Conservation (phyloP, 2,329 filamentous ascomycete genomes). For the Fusarium denticulatum region DNA sequence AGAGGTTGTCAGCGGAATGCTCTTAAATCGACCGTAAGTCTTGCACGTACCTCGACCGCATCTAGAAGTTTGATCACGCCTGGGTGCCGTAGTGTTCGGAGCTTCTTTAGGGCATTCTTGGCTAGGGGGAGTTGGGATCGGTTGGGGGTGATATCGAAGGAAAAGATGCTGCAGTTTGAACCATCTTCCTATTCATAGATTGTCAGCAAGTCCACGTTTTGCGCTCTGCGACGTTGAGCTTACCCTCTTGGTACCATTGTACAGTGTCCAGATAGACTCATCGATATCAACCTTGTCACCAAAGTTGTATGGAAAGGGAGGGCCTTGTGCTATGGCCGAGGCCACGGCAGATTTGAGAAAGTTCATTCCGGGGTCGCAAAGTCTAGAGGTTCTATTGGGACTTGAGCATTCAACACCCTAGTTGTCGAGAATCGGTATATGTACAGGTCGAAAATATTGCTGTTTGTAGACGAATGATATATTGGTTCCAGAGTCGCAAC, state of each 20-base stretch:
- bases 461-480: conserved; percentile 20
- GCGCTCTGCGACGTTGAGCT: conserved; percentile 31
- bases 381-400: too few relatives aligned
- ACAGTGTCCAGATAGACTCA: conserved; percentile 94
- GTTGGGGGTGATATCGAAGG: conserved; percentile 87
- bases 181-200: conserved; percentile 77
- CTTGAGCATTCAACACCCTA: not conserved
- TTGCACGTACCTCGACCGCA: conserved; percentile 79
- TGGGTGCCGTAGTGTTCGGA: conserved; percentile 91
- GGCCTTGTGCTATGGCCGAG: conserved; percentile 94
- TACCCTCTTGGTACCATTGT: conserved; percentile 93
- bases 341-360: conserved; percentile 98
- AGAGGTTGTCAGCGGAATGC: conserved; percentile 36
- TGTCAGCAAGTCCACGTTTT: not conserved
- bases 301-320: conserved; percentile 91
- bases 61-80: conserved; percentile 95
- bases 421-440: not conserved
- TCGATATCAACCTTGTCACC: conserved; percentile 93
- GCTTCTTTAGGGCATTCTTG: conserved; percentile 92
- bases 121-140: conserved; percentile 85
- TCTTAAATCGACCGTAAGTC: not conserved
- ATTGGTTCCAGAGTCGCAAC: conserved; percentile 35
- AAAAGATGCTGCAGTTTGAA: conserved; percentile 95
- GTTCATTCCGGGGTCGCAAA: conserved; percentile 71
- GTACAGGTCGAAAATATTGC: not conserved